Conservation (phyloP, 2,329 filamentous ascomycete species). For the Ophiosphaerella korrae region DNA sequence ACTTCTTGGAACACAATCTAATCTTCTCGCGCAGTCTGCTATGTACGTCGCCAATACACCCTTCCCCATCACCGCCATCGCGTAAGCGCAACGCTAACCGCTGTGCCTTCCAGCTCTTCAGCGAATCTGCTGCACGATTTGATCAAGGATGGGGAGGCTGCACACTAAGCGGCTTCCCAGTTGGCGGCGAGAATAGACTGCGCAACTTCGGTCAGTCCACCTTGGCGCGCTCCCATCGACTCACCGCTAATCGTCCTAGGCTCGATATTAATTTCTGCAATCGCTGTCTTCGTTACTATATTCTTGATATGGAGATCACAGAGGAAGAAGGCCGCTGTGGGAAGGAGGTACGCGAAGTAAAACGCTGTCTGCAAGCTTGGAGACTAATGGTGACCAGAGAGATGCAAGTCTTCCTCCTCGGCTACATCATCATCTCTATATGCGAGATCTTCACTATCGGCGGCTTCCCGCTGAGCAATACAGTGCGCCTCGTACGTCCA, state of each 20-base stretch:
- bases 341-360: conserved; percentile 70
- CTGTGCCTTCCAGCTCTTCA: conserved; percentile 64
- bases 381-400: conserved; percentile 66
- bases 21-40: conserved; percentile 50
- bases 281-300: conserved; percentile 72
- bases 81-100: conserved; percentile 33
- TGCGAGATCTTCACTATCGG: conserved; percentile 97
- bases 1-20: conserved; percentile 25
- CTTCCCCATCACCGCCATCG: conserved; percentile 12
- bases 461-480: conserved; percentile 75
- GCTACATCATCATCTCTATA: conserved; percentile 85
- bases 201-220: conserved; percentile 78
- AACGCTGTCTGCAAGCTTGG: neutral
- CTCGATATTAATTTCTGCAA: conserved; percentile 81
- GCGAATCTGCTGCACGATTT: conserved; percentile 62
- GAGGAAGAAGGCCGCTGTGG: conserved; percentile 89
- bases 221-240: conserved; percentile 6
- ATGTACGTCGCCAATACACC: conserved; percentile 46
- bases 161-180: conserved; percentile 72
- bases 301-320: conserved; percentile 82
- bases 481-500: conserved; percentile 71
- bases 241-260: conserved; percentile 57
- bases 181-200: conserved; percentile 69
- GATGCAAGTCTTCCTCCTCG: conserved; percentile 91
- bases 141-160: conserved; percentile 70